Percentiles rank a stretch among this genome's conserved stretches.
These are phyloP conservation scores for Niebla homalea DNA, from an alignment of 495 filamentous ascomycete species.

Conservation along the genomic window DNA sequence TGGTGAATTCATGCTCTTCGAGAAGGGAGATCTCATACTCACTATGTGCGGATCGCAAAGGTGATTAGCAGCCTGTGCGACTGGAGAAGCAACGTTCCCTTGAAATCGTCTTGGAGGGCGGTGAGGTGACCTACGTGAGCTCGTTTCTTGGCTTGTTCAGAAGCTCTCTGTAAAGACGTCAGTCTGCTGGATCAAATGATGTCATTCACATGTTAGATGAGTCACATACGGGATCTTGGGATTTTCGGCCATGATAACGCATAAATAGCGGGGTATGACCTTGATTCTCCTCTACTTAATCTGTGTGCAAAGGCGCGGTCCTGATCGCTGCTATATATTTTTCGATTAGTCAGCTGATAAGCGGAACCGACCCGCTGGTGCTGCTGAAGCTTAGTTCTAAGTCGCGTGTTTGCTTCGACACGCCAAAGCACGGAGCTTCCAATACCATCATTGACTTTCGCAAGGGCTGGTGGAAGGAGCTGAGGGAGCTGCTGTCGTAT, in stretches of 20 bases:
- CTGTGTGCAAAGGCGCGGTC: too few species aligned
- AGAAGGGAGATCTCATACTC: conserved; percentile 83
- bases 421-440: too few species aligned
- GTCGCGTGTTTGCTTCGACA: too few species aligned
- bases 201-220: conserved; percentile 10
- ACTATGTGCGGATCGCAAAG: conserved; percentile 26
- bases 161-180: conserved; percentile 47
- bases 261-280: conserved; percentile 20
- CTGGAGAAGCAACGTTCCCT: conserved; percentile 4
- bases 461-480: too few species aligned
- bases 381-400: too few species aligned
- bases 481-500: too few species aligned
- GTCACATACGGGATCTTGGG: conserved; percentile 60
- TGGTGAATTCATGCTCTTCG: conserved; percentile 81
- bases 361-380: too few species aligned
- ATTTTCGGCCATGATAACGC: conserved; percentile 49
- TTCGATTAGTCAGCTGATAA: too few species aligned
- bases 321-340: too few species aligned
- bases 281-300: too few species aligned
- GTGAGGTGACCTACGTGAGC: conserved; percentile 50
- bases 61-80: background rate
- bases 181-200: conserved; percentile 18
- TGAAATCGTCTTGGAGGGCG: conserved; percentile 1
- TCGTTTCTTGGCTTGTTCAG: conserved; percentile 67
- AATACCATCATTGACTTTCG: too few species aligned